Conservation (phyloP, 768 basidiomycete species). For the Lactarius vividus region DNA sequence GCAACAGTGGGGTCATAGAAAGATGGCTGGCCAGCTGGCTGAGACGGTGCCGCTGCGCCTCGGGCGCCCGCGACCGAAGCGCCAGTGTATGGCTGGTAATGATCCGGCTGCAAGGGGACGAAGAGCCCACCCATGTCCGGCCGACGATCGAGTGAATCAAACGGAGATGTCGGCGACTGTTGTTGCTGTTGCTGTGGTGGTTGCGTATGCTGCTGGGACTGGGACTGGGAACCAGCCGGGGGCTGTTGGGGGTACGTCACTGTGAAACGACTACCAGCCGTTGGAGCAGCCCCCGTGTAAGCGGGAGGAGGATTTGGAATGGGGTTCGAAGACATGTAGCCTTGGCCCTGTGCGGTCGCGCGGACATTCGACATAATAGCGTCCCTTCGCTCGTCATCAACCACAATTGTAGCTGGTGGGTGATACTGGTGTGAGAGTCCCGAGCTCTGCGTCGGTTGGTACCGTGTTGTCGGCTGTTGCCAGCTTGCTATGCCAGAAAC, state of each 20-base stretch:
- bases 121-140: constrained; percentile 68
- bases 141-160: constrained; percentile 61
- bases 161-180: constrained; percentile 41
- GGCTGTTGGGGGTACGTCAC: constrained; percentile 44
- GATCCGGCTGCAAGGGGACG: constrained; percentile 82
- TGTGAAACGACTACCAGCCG: constrained; percentile 60
- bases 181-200: constrained; percentile 33
- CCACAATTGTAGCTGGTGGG: constrained; percentile 57
- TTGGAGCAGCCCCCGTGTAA: constrained; percentile 52
- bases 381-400: constrained; percentile 70
- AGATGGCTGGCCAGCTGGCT: constrained; percentile 55
- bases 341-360: constrained; percentile 48
- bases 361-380: constrained; percentile 82
- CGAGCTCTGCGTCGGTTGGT: constrained; percentile 61
- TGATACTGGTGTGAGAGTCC: constrained; percentile 66
- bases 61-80: constrained; percentile 32
- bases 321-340: constrained; percentile 39
- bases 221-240: constrained; percentile 31
- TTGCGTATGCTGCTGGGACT: constrained; percentile 31
- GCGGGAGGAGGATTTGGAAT: constrained; percentile 77
- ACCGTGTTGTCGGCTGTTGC: constrained; percentile 40
- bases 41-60: constrained; percentile 49
- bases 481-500: constrained; percentile 59
- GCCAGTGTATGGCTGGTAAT: constrained; percentile 55
- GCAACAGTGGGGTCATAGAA: constrained; percentile 67